phyloP scores from a whole-genome alignment of 2,329 filamentous ascomycete species.

The Aspergillus calidoustus region DNA sequence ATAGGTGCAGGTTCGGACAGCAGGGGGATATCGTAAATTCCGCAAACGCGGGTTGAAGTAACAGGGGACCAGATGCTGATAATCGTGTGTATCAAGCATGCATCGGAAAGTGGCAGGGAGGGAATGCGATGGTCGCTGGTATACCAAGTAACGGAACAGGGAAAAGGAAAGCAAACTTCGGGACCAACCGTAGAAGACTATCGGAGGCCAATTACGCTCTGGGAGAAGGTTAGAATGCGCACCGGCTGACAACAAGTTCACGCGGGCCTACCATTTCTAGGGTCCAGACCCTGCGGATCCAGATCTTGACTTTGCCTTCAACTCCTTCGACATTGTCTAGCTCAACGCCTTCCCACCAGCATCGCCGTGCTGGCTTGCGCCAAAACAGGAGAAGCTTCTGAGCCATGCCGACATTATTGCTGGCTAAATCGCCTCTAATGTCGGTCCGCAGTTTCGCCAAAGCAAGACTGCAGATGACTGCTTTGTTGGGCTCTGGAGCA shows the following conservation, averaged over 20 bases:
- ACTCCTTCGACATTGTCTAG: constrained; percentile 87
- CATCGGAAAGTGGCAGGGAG: constrained; percentile 9
- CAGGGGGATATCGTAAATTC: constrained; percentile 31
- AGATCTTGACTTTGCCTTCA: constrained; percentile 91
- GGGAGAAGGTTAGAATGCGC: constrained; percentile 26
- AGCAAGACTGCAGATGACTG: constrained; percentile 95
- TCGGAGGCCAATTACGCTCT: constrained; percentile 85
- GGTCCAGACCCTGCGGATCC: constrained; percentile 98
- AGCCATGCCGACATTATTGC: constrained; percentile 87
- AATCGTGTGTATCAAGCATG: constrained; percentile 21
- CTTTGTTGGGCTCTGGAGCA: constrained; percentile 97
- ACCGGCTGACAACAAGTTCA: neutral
- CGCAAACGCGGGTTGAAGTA: constrained; percentile 23
- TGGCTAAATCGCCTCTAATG: constrained; percentile 76
- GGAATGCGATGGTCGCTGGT: constrained; percentile 23
- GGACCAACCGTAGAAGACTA: constrained; percentile 26
- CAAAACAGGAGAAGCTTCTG: constrained; percentile 97
- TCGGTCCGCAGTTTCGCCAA: constrained; percentile 91
- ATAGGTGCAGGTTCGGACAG: constrained; percentile 19
- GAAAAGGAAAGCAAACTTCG: constrained; percentile 25
- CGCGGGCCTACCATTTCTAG: constrained; percentile 76
- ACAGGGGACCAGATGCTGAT: constrained; percentile 20
- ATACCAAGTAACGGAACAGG: constrained; percentile 27
- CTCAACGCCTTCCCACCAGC: constrained; percentile 99
- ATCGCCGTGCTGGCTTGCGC: constrained; percentile 93